Base-by-base conservation (phyloP, 2,329 filamentous ascomycete species). In the Colletotrichum endophyticum region DNA sequence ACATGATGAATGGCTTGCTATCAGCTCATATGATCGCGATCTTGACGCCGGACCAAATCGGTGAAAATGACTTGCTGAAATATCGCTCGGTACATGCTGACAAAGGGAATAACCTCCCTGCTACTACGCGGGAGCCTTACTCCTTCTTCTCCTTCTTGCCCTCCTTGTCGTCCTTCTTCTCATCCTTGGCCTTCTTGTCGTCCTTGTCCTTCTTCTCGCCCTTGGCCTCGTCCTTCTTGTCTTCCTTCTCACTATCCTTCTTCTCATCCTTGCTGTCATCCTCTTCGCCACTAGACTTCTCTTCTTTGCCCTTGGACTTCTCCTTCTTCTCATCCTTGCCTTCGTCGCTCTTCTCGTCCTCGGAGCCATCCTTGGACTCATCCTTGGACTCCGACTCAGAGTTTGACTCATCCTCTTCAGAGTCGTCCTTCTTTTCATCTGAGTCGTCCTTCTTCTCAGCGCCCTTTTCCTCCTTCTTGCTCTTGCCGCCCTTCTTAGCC, bases 311-410 rank as follows among this genome's bases (percentile, higher is more conserved):
- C 11, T 79, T 61, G 7, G 74, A 78, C 49, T 78, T 77, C 5
- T 78, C 74, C 5, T 80, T 66, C 22, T 81, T 76, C 73, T 79
- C 66, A 30, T 77, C 72, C 8, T 78, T 78, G 6, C 76, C 44
- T 69, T 81, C 78, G 68, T 15, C 73, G 75, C 64, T 81, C 15
- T 78, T 77, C 27, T 79, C 79, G 27, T 80, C 79, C 12, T 75
- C 77, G n/a, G 81, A 82, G 66, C 84, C 79, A 39, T 80, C 80
- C 75, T 80, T 80, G 36, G 80, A 73, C 8, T 78, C 79, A 6
- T 73, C 57, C 36, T 73, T 39, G 11, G 70, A 62, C 7, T 73
- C 25, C 19, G 59, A 28, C 4, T n/a, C 62, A 8, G 61, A 27
- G 76, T 39, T 77, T 27, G 32, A 19, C 19, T 49, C 57, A 5